phyloP scores from a whole-genome alignment of 192 early-diverging fungal species.

The Backusella tuberculispora region DNA sequence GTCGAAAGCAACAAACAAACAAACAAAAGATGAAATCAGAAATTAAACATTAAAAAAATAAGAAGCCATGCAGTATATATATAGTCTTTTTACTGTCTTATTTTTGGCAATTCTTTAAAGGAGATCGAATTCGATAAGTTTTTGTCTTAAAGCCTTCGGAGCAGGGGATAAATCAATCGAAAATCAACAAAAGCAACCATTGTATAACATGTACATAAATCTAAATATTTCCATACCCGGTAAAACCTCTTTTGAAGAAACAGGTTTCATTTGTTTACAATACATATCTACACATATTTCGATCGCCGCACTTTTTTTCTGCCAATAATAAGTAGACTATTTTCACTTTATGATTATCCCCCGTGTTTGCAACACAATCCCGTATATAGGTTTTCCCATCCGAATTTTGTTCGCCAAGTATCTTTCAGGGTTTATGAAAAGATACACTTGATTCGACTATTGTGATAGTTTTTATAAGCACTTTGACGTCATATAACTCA shows the following conservation, averaged over 20 bases:
- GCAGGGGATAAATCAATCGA: neutral
- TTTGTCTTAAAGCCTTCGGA: constrained; percentile 10
- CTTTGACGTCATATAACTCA: neutral
- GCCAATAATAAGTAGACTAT: neutral
- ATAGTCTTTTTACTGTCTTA: neutral
- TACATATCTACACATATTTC: neutral
- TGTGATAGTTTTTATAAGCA: neutral
- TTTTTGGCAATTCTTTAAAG: neutral
- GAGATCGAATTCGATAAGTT: constrained; percentile 12
- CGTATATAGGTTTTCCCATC: neutral
- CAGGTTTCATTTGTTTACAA: neutral
- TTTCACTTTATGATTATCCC: neutral
- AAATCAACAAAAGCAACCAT: neutral
- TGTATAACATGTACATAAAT: neutral
- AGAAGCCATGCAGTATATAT: neutral
- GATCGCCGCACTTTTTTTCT: neutral
- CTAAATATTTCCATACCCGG: neutral
- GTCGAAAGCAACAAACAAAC: neutral
- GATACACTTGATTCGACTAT: neutral
- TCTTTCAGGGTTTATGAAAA: neutral
- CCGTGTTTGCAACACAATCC: neutral
- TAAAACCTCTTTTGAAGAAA: constrained; percentile 17
- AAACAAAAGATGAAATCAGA: neutral
- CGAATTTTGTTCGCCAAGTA: neutral
- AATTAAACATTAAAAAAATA: neutral